Evolutionary conservation across 163 green algal species (phyloP).

Genomic region (Scenedesmus sp.): DNA sequence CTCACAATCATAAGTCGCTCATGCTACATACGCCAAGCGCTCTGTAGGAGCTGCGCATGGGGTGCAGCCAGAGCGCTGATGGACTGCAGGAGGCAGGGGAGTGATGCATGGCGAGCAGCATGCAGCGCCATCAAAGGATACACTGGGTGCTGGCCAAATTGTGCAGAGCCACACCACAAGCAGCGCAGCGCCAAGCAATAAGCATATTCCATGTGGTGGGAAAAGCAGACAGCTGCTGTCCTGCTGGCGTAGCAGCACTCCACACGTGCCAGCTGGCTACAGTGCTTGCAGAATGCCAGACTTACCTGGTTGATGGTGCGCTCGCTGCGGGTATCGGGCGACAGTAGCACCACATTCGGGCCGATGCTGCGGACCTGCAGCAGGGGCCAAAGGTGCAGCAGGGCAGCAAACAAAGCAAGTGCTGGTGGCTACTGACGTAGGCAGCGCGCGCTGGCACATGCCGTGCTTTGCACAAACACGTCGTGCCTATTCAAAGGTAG

Average conservation of each 20-base stretch:
- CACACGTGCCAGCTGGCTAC: too few relatives aligned
- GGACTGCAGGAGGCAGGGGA: too few relatives aligned
- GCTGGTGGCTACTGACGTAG: background rate
- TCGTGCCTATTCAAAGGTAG: background rate
- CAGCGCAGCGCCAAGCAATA: background rate
- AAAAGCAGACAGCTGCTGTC: background rate
- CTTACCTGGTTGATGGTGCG: slow-evolving; percentile 66
- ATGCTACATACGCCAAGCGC: too few relatives aligned
- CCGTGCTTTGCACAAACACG: background rate
- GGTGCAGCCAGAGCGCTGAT: too few relatives aligned
- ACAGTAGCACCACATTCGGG: slow-evolving; percentile 66
- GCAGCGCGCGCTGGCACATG: background rate
- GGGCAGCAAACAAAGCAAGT: background rate
- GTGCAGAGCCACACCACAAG: too few relatives aligned
- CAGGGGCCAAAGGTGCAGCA: background rate
- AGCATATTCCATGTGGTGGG: background rate
- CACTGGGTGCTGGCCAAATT: too few relatives aligned
- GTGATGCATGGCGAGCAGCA: too few relatives aligned
- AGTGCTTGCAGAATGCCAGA: background rate
- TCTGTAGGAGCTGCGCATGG: too few relatives aligned
- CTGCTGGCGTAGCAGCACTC: background rate
- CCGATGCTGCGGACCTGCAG: slow-evolving; percentile 61
- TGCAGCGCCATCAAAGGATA: too few relatives aligned
- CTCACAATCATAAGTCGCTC: too few relatives aligned
- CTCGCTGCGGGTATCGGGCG: slow-evolving; percentile 74